These are phyloP conservation scores for Waltergamsia citrina DNA, from an alignment of 2,329 filamentous ascomycete genomes.

Conservation along the genomic window DNA sequence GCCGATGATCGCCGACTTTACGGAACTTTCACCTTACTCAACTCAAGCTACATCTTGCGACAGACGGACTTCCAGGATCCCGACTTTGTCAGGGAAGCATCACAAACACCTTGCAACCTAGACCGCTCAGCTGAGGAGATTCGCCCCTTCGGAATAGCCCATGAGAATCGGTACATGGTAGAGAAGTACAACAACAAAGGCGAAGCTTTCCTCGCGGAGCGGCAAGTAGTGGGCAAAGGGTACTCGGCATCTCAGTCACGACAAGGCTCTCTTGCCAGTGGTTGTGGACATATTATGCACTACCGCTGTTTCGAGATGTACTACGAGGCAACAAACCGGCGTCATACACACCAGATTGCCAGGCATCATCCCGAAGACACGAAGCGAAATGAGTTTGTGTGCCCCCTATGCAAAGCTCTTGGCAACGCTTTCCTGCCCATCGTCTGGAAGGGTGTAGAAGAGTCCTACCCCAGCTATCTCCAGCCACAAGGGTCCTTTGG, in stretches of 20 bases:
- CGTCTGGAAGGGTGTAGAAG: slow-evolving; percentile 87
- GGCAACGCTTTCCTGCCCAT: slow-evolving; percentile 93
- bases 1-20: slow-evolving; percentile 83
- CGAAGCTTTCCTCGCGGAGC: slow-evolving; percentile 60
- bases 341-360: slow-evolving; percentile 88
- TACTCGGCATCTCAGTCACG: slow-evolving; percentile 62
- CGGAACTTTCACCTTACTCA: slow-evolving; percentile 86
- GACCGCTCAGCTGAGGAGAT: slow-evolving; percentile 77
- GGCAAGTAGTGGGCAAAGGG: slow-evolving; percentile 80
- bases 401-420: slow-evolving; percentile 90
- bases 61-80: slow-evolving; percentile 76
- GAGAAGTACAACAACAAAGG: slow-evolving; percentile 68
- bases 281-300: slow-evolving; percentile 98
- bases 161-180: slow-evolving; percentile 72
- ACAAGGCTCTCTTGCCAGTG: slow-evolving; percentile 73
- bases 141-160: slow-evolving; percentile 83
- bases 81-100: slow-evolving; percentile 77
- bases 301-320: slow-evolving; percentile 93
- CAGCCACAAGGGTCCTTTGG: slow-evolving; percentile 51
- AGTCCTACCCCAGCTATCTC: slow-evolving; percentile 69
- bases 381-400: slow-evolving; percentile 80
- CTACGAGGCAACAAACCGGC: slow-evolving; percentile 69
- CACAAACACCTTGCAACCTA: slow-evolving; percentile 68
- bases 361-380: slow-evolving; percentile 84
- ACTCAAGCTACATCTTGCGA: slow-evolving; percentile 75